Percentiles rank a stretch among this genome's conserved stretches.
These are phyloP conservation scores for Trametes cingulata DNA, from an alignment of 768 basidiomycete genomes.

Conservation along the genomic window DNA sequence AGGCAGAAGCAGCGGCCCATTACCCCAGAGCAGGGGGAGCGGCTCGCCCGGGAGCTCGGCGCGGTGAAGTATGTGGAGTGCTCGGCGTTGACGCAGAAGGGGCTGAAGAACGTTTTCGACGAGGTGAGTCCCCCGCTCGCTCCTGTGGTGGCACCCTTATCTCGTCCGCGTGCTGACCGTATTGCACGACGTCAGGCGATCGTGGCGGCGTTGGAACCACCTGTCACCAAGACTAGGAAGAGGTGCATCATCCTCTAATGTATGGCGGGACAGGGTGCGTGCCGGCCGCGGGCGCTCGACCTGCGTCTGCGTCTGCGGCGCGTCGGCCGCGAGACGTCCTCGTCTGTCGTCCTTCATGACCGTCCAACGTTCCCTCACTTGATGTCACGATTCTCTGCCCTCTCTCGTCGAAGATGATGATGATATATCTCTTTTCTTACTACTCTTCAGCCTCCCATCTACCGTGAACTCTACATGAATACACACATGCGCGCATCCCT, in stretches of 20 bases:
- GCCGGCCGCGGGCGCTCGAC: background rate
- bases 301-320: background rate
- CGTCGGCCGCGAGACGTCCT: constrained; percentile 9
- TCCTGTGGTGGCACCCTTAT: background rate
- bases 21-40: constrained; percentile 82
- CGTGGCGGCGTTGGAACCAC: constrained; percentile 97
- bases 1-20: constrained; percentile 97
- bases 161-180: constrained; percentile 3
- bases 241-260: constrained; percentile 83
- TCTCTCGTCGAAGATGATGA: constrained; percentile 18
- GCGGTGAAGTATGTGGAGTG: constrained; percentile 99
- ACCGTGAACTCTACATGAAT: constrained; percentile 22
- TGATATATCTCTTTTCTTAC: constrained; percentile 22
- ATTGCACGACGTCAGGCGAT: constrained; percentile 66
- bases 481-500: constrained; percentile 23
- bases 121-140: constrained; percentile 64
- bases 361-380: constrained; percentile 22
- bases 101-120: constrained; percentile 99
- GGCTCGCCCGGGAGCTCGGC: constrained; percentile 94
- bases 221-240: constrained; percentile 77
- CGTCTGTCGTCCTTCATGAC: constrained; percentile 16
- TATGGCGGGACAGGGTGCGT: constrained; percentile 32
- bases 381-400: constrained; percentile 28
- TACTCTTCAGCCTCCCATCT: constrained; percentile 24
- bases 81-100: constrained; percentile 98